phyloP scores from a whole-genome alignment of 148 eudicot genomes.

The Linanthus parryae region DNA sequence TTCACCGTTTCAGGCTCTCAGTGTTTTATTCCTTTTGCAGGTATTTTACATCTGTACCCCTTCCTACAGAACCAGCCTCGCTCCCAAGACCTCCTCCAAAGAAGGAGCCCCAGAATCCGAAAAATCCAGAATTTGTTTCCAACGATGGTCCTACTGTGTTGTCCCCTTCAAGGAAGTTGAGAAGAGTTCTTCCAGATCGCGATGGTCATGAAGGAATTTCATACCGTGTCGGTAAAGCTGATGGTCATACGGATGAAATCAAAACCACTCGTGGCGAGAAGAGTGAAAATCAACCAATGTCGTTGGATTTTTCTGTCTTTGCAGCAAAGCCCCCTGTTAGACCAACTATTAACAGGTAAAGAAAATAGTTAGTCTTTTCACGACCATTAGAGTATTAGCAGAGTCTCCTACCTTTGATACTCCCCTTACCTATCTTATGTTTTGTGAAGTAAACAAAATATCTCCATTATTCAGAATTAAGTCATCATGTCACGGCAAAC shows the following conservation, averaged over 20 bases:
- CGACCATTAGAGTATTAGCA: too few species aligned
- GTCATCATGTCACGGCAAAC: too few species aligned
- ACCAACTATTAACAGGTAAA: conserved; percentile 92
- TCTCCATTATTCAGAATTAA: too few species aligned
- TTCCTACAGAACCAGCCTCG: conserved; percentile 71
- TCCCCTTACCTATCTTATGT: too few species aligned
- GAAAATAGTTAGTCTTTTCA: background rate
- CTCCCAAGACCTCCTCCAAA: conserved; percentile 81
- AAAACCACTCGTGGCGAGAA: conserved; percentile 45
- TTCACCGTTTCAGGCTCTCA: conserved; percentile 6
- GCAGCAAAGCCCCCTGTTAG: conserved; percentile 69
- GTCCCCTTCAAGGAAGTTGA: conserved; percentile 88
- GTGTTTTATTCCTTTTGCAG: conserved; percentile 25
- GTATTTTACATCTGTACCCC: conserved; percentile 79
- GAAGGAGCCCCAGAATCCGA: conserved; percentile 38
- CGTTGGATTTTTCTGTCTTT: conserved; percentile 78
- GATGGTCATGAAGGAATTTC: conserved; percentile 60
- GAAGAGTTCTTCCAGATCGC: conserved; percentile 81
- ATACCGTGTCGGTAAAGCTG: conserved; percentile 43
- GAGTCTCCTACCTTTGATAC: too few species aligned
- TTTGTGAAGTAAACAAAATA: too few species aligned
- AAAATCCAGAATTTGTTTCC: conserved; percentile 44
- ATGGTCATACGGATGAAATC: conserved; percentile 45
- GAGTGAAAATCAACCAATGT: conserved; percentile 66
- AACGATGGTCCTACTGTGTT: conserved; percentile 83